Conservation (phyloP, 2,329 filamentous ascomycete species). For the Fusarium napiforme region DNA sequence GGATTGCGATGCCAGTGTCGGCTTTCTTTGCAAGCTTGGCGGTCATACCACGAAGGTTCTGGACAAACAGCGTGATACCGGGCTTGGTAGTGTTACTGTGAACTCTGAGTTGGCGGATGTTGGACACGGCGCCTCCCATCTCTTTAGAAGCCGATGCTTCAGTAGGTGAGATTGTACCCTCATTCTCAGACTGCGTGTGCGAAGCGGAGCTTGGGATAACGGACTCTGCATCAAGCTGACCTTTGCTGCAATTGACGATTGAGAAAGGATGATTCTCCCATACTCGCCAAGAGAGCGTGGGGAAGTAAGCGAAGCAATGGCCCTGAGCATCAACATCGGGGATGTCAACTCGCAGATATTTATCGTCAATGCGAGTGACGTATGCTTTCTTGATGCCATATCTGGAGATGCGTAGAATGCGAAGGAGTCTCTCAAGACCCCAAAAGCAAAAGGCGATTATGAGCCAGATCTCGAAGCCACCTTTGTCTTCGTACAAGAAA, state of each 20-base stretch:
- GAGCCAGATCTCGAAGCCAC: conserved; percentile 55
- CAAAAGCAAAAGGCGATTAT: conserved; percentile 45
- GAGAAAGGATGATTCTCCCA: conserved; percentile 52
- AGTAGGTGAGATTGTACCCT: background rate
- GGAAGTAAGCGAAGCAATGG: conserved; percentile 48
- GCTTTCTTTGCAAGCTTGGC: conserved; percentile 30
- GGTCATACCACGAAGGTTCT: conserved; percentile 42
- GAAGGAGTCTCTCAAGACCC: conserved; percentile 45
- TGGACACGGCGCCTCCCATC: conserved; percentile 1
- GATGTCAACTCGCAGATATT: conserved; percentile 47
- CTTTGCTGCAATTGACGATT: conserved; percentile 37
- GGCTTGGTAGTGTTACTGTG: background rate
- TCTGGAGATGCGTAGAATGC: conserved; percentile 32
- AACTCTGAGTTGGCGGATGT: background rate
- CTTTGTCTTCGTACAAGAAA: conserved; percentile 49
- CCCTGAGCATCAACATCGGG: conserved; percentile 40
- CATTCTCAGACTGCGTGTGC: conserved; percentile 20
- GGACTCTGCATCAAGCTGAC: background rate
- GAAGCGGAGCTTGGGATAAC: background rate
- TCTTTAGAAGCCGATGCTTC: conserved; percentile 24
- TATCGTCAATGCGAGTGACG: conserved; percentile 42
- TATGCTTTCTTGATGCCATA: conserved; percentile 45
- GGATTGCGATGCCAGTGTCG: conserved; percentile 28
- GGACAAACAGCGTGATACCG: conserved; percentile 46
- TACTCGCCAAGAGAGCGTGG: conserved; percentile 46